A percentile compares a stretch with the other conserved stretches of the same genome.
These are phyloP conservation scores for Malus hybrid DNA, from an alignment of 331 rosid species.

Conservation along the genomic window DNA sequence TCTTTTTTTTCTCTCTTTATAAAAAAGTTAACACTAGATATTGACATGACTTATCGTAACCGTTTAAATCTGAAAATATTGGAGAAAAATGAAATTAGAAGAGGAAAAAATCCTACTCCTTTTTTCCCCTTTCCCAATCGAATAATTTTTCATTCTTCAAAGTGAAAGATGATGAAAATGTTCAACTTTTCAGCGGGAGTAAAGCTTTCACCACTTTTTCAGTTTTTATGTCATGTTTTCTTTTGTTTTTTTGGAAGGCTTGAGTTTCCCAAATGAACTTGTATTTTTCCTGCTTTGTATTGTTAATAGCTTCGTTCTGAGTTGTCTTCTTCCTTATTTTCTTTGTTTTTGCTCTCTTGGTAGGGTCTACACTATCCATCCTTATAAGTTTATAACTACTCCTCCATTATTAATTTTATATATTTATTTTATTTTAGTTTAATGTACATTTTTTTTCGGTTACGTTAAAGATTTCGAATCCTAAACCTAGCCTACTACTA, in stretches of 20 bases:
- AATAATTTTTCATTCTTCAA: neutral
- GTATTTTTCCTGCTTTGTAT: slow-evolving; percentile 23
- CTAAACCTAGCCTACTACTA: too few relatives aligned
- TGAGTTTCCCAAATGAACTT: slow-evolving; percentile 45
- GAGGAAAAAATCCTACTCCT: neutral
- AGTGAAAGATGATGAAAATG: neutral
- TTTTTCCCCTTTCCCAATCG: neutral
- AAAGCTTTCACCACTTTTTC: slow-evolving; percentile 36
- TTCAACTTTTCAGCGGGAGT: slow-evolving; percentile 5
- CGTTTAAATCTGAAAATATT: too few relatives aligned
- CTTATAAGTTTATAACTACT: neutral
- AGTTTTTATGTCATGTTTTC: slow-evolving; percentile 35
- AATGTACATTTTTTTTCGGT: too few relatives aligned
- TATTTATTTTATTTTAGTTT: too few relatives aligned
- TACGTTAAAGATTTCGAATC: too few relatives aligned
- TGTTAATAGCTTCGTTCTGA: too few relatives aligned
- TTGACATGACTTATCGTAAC: too few relatives aligned
- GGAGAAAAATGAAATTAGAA: too few relatives aligned
- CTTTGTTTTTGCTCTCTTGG: slow-evolving; percentile 13
- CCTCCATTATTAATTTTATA: slow-evolving; percentile 13
- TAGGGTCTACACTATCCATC: slow-evolving; percentile 78
- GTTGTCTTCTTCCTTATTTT: slow-evolving; percentile 58
- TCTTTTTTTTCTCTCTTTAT: too few relatives aligned
- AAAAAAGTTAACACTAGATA: too few relatives aligned
- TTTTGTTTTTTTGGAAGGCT: slow-evolving; percentile 39